Base-by-base conservation (phyloP, 78 protist species). In the Dictyostelium brefeldianum region DNA sequence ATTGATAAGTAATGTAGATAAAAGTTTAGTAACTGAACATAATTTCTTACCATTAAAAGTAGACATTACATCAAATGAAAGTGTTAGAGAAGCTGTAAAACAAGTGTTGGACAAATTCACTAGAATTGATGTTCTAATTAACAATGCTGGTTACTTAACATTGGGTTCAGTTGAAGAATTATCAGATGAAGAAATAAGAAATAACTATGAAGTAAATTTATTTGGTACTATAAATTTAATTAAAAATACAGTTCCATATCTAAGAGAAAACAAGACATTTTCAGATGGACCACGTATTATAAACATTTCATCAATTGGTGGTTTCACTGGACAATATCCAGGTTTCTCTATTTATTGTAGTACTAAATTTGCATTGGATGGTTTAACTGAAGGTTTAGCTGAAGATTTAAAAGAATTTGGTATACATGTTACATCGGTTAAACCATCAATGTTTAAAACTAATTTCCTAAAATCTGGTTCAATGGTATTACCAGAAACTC, bases 131-230 rank as follows among this genome's bases (percentile, higher is more conserved):
- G 14, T n/a, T 25, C 46, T 83, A 1, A 41, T 83, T 7, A 71
- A 71, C 18, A 83, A 83, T 43, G 69, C 71, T 83, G 90, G 90
- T n/a, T 83, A 67, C 36, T 80, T 31, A 4, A 4, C 54, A 15
- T 7, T 20, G 9, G 90, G 90, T 22, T 53, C 90, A 9, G 18
- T 71, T 2, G 90, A 83, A 43, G 90, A 83, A 31, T 17, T 67
- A 17, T 15, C n/a, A 10, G 18, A 27, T 14, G n/a, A 69, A 3
- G 29, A 75, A 20, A 53, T 31, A 20, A 43, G 69, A n/a, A 31
- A 43, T 20, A 71, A 43, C 43, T 71, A 74, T n/a, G 54, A 84
- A 0, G 12, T 71, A 46, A 74, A 74, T 56, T 53, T 77, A 27
- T 74, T 84, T 62, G 81, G 82, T 15, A 14, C 15, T 11, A 67